These are phyloP conservation scores for Brassica hybrid DNA, from an alignment of 441 rosid species.

Conservation along the genomic window DNA sequence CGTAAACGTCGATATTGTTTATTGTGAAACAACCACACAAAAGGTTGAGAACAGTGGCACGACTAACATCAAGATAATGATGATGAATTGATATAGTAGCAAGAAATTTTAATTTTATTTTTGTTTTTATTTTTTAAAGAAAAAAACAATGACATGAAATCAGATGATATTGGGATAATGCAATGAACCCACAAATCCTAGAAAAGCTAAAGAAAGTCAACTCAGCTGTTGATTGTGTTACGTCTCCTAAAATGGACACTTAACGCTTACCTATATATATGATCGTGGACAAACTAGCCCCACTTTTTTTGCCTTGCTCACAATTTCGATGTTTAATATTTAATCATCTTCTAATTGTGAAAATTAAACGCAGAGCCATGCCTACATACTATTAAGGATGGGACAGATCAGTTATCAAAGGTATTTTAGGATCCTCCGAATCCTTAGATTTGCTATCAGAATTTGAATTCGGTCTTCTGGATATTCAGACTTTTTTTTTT, in stretches of 20 bases:
- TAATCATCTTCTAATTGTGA: too few species aligned
- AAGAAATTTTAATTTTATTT: conserved; percentile 10
- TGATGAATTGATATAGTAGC: conserved; percentile 24
- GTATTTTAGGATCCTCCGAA: too few species aligned
- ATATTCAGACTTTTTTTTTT: too few species aligned
- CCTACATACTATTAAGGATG: too few species aligned
- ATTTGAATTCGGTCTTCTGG: too few species aligned
- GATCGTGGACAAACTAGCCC: conserved; percentile 23
- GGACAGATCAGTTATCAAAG: too few species aligned
- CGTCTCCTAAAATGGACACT: conserved; percentile 32
- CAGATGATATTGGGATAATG: conserved; percentile 36
- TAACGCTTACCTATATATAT: conserved; percentile 18
- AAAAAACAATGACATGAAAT: not conserved
- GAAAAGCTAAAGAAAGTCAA: conserved; percentile 28
- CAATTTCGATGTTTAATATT: not conserved
- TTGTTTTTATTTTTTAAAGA: not conserved
- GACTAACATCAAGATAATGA: conserved; percentile 34
- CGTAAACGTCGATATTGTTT: conserved; percentile 7
- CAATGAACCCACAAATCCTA: conserved; percentile 42
- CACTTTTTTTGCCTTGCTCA: conserved; percentile 23
- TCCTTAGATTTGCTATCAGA: too few species aligned
- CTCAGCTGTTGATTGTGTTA: conserved; percentile 31
- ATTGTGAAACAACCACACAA: conserved; percentile 5
- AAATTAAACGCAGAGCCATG: too few species aligned
- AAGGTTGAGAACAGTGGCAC: conserved; percentile 21